A percentile compares a stretch with the other conserved stretches of the same genome.
phyloP scores from a whole-genome alignment of 2,329 filamentous ascomycete genomes.

The Aureobasidium sp. region DNA sequence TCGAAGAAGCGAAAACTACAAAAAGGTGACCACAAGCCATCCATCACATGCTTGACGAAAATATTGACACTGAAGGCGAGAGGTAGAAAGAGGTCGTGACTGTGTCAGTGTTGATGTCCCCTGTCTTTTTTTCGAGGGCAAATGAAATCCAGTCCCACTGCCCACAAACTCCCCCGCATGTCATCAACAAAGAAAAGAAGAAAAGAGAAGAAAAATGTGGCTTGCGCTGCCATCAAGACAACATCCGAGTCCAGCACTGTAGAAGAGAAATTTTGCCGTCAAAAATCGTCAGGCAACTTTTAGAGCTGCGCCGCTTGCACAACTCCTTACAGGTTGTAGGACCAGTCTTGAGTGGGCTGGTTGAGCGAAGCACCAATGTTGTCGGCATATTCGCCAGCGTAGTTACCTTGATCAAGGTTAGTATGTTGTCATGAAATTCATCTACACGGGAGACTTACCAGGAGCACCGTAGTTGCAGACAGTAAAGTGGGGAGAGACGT shows the following conservation, averaged over 20 bases:
- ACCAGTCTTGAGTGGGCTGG: slow-evolving; percentile 14
- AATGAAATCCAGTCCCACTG: slow-evolving; percentile 12
- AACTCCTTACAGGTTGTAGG: slow-evolving; percentile 11
- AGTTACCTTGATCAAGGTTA: slow-evolving; percentile 44
- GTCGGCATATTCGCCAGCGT: slow-evolving; percentile 44
- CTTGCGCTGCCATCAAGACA: slow-evolving; percentile 8
- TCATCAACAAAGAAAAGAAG: slow-evolving; percentile 3
- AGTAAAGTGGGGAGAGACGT: slow-evolving; percentile 57
- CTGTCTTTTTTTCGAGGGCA: background rate
- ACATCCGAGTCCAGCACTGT: slow-evolving; percentile 5
- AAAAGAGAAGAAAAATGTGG: background rate
- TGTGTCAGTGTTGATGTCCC: background rate
- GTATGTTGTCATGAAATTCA: slow-evolving; percentile 15
- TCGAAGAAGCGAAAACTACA: slow-evolving; percentile 10
- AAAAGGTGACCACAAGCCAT: slow-evolving; percentile 2
- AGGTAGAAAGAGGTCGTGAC: slow-evolving; percentile 5
- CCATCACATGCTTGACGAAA: slow-evolving; percentile 6
- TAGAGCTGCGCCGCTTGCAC: slow-evolving; percentile 2
- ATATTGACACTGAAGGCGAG: slow-evolving; percentile 13
- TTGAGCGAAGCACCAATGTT: slow-evolving; percentile 43
- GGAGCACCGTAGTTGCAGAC: slow-evolving; percentile 81
- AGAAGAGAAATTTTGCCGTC: slow-evolving; percentile 10
- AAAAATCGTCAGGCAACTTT: slow-evolving; percentile 5
- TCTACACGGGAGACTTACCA: slow-evolving; percentile 47
- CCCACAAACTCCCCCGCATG: slow-evolving; percentile 11